A percentile compares a stretch with the other conserved stretches of the same genome.
phyloP scores from a whole-genome alignment of 345 rosid genomes.

The Eucalyptus curtisii region DNA sequence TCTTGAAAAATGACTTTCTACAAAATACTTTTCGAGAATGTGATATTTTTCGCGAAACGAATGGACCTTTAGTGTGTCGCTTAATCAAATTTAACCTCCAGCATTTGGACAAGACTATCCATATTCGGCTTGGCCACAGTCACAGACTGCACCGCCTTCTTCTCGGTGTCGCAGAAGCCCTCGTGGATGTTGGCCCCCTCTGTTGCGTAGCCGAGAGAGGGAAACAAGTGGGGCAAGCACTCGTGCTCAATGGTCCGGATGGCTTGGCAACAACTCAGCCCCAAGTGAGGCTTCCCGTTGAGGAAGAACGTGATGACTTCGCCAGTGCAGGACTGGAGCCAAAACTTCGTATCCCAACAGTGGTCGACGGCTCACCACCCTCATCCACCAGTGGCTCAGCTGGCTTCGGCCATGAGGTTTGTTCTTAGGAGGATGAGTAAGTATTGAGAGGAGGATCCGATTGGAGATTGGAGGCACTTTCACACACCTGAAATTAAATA shows the following conservation, averaged over 20 bases:
- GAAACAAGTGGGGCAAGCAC: slow-evolving; percentile 56
- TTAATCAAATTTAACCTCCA: neutral
- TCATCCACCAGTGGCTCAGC: slow-evolving; percentile 21
- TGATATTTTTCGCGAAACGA: too few relatives aligned
- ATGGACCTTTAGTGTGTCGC: fast-evolving
- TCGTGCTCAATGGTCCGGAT: slow-evolving; percentile 20
- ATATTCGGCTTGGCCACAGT: neutral
- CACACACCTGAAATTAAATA: neutral
- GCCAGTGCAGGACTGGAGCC: slow-evolving; percentile 53
- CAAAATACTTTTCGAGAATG: fast-evolving
- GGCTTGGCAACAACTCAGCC: slow-evolving; percentile 40
- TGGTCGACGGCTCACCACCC: slow-evolving; percentile 7
- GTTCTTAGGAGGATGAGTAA: neutral
- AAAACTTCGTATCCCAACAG: slow-evolving; percentile 57
- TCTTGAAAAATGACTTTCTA: too few relatives aligned
- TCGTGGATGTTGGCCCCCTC: slow-evolving; percentile 49
- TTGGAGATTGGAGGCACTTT: neutral
- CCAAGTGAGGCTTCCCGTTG: slow-evolving; percentile 51
- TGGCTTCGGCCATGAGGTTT: neutral
- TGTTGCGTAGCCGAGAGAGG: slow-evolving; percentile 36
- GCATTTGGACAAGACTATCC: neutral
- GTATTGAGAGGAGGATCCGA: neutral
- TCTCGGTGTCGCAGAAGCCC: slow-evolving; percentile 30
- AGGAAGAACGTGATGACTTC: slow-evolving; percentile 53
- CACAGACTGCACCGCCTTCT: neutral